Evolutionary conservation across 192 early-diverging fungal genomes (phyloP).

Genomic region (Geranomyces variabilis): DNA sequence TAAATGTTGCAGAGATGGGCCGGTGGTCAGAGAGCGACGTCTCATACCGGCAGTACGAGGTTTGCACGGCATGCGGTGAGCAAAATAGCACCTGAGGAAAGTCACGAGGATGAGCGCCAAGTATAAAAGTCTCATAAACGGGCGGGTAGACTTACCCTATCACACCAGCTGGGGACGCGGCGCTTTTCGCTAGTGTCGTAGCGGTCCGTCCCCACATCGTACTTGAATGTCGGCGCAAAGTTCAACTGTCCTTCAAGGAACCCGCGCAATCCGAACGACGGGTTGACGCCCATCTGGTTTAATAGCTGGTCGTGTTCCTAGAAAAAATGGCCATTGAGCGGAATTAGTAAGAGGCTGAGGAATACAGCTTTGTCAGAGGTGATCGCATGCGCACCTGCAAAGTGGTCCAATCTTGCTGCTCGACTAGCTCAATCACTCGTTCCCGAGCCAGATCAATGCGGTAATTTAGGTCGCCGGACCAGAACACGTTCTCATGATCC

Average conservation of each 20-base stretch:
- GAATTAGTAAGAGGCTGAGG: constrained; percentile 3
- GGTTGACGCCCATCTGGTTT: constrained; percentile 48
- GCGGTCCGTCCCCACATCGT: constrained; percentile 70
- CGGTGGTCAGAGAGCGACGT: constrained; percentile 81
- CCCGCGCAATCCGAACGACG: constrained; percentile 72
- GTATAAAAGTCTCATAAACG: too few relatives aligned
- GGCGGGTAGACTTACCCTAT: constrained; percentile 86
- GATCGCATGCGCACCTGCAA: constrained; percentile 33
- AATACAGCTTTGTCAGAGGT: background rate
- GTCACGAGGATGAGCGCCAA: too few relatives aligned
- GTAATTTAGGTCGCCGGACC: constrained; percentile 93
- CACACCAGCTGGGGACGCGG: constrained; percentile 94
- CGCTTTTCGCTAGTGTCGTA: constrained; percentile 96
- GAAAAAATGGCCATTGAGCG: background rate
- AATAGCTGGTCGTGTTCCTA: constrained; percentile 57
- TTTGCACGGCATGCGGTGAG: constrained; percentile 34
- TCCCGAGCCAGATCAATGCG: constrained; percentile 77
- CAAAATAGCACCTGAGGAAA: constrained; percentile 46
- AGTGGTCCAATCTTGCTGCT: constrained; percentile 58
- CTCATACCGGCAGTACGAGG: constrained; percentile 71
- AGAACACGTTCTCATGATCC: constrained; percentile 56
- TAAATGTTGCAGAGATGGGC: constrained; percentile 76
- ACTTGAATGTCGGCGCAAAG: constrained; percentile 98
- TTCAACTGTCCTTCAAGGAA: constrained; percentile 77
- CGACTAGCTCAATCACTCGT: constrained; percentile 63